A percentile compares a stretch with the other conserved stretches of the same genome.
Conservation (phyloP, 2,329 filamentous ascomycete species). For the Colletotrichum australisinense region DNA sequence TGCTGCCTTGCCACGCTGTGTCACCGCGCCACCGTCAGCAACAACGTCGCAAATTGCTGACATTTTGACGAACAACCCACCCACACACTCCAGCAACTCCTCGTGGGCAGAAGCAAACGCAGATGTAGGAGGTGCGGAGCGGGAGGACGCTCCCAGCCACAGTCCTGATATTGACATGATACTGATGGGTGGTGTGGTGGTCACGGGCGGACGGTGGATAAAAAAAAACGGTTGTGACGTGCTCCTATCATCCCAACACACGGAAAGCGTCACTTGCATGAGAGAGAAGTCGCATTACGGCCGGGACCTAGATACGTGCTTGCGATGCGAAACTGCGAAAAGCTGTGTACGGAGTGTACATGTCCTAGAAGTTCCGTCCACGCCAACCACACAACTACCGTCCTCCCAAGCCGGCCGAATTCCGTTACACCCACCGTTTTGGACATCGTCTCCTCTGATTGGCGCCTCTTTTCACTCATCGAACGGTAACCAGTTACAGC, state of each 20-base stretch:
- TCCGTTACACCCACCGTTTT: not conserved
- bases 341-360: slow-evolving; percentile 1
- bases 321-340: not conserved
- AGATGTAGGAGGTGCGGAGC: slow-evolving; percentile 26
- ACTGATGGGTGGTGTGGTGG: not conserved
- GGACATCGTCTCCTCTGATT: not conserved
- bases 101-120: not conserved
- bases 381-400: not conserved
- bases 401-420: not conserved
- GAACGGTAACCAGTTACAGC: not conserved
- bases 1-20: slow-evolving; percentile 18
- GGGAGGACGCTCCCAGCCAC: slow-evolving; percentile 5
- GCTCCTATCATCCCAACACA: too few species aligned
- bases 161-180: not conserved
- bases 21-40: slow-evolving; percentile 25
- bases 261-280: too few species aligned
- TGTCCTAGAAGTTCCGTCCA: slow-evolving; percentile 17
- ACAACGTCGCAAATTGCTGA: slow-evolving; percentile 10
- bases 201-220: not conserved
- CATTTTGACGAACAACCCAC: not conserved
- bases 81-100: not conserved
- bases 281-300: not conserved
- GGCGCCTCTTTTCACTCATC: not conserved
- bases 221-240: not conserved
- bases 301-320: not conserved